Base-by-base conservation (phyloP, 176 grass and related monocot species). In the Oryza meridionalis region DNA sequence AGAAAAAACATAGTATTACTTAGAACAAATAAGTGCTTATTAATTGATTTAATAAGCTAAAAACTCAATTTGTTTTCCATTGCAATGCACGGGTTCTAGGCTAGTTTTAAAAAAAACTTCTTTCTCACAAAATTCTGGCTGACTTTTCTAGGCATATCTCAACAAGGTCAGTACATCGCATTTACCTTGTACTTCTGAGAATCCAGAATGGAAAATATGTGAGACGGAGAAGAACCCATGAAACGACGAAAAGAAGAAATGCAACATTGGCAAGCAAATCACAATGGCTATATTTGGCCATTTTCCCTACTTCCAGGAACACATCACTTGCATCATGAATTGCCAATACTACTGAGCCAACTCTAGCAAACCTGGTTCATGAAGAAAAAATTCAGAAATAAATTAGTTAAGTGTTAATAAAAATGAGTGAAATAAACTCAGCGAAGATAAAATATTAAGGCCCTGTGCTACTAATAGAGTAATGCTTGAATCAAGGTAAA, bases 261-360 rank as follows among this genome's bases (percentile, higher is more conserved):
- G 90, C 67, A 75, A 88, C 5, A 25, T 82, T 86, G 27, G 93
- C 93, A 84, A 95, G 82, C 86, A 32, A 84, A 53, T 95, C 93
- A 71, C 80, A 86, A 62, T 83, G 85, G 66, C 86, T 84, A 77
- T 95, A 95, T 76, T 95, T 95, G 74, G 90, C 12, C 93, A 95
- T 90, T 83, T 92, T 95, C 78, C 88, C 93, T 32, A 86, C 69
- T 90, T 95, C 90, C 66, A 95, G 69, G 71, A 95, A 95, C 44
- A 95, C 85, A 4, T 95, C 93, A 55, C 88, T 95, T 77, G 90
- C 86, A 90, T 95, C 90, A 86, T 95, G 93, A 90, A 95, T 75
- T 70, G 93, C 93, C 84, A 95, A 43, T 40, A 95, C 88, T 76
- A 95, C 29, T 2, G 93, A 90, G 63, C 93, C 93, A 81, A 88